These are phyloP conservation scores for Scopulariopsis brevicaulis DNA, from an alignment of 2,329 filamentous ascomycete genomes.

Conservation along the genomic window DNA sequence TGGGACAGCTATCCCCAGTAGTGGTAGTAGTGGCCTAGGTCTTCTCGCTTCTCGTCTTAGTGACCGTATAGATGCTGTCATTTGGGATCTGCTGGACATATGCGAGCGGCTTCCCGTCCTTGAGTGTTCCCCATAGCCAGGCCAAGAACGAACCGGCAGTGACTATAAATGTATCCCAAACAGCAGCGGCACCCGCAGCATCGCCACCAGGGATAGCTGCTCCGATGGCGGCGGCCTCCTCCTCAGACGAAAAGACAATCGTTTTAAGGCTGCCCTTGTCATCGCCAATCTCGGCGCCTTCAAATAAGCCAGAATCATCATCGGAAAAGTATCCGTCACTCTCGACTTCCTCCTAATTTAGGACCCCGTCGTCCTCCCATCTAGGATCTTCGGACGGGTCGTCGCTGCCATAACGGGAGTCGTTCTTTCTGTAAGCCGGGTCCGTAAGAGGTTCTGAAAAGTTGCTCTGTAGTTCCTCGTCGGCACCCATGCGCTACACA, in stretches of 20 bases:
- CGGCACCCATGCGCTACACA: not conserved
- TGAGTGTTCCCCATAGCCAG: not conserved
- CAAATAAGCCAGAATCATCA: not conserved
- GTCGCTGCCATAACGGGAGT: not conserved
- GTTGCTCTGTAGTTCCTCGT: not conserved
- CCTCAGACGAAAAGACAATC: not conserved
- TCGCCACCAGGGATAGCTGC: not conserved
- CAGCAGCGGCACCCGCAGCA: not conserved
- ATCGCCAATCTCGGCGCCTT: not conserved
- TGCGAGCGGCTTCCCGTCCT: not conserved
- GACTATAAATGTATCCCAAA: not conserved
- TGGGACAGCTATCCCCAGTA: not conserved
- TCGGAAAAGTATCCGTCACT: not conserved
- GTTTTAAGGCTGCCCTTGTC: not conserved
- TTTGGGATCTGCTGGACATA: not conserved
- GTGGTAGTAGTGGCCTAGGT: not conserved
- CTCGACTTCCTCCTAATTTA: not conserved
- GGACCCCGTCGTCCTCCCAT: not conserved
- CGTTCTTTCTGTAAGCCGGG: not conserved
- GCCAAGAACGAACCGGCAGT: not conserved
- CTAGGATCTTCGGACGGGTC: not conserved
- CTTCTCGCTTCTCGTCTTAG: not conserved
- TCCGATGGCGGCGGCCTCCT: not conserved
- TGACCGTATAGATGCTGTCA: not conserved
- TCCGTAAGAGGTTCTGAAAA: not conserved